Base-by-base conservation (phyloP, 2,329 filamentous ascomycete species). In the Setomelanomma holmii region DNA sequence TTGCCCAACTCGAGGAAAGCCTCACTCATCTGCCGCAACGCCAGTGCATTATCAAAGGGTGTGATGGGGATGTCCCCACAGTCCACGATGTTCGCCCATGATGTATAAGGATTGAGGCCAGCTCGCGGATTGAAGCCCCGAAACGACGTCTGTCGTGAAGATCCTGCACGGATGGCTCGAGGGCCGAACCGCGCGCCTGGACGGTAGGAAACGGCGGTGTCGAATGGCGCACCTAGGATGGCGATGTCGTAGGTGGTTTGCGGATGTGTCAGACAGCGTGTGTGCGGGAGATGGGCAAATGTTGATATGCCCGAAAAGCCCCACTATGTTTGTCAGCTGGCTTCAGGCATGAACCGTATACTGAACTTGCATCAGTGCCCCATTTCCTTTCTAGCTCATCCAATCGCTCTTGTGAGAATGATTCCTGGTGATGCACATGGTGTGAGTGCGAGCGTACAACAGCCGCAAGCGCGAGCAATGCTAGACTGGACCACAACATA, bases 61-160 rank as follows among this genome's bases (percentile, higher is more conserved):
- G 89, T 90, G 60, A 96, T 82, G 22, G 93, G 91, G 49, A 96
- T 91, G 71, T 96, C 93, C 40, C 93, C 93, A 73, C 93, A 97
- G 79, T 97, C 93, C 44, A 93, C 80, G 53, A 96, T 85, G 34
- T 79, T 86, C 1, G 90, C 89, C 89, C 89, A 93, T 48, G 84
- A 88, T 35, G 80, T 79, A 77, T 95, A 96, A 0, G 93, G 91
- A 74, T 96, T 97, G 61, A 96, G 83, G 34, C 82, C 83, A 1
- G 91, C 91, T 19, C 91, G 86, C 2, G 89, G 85, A 75, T 96
- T 96, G 82, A 89, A 92, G 68, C 89, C 89, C 36, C 91, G 85
- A 73, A 89, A 90, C 2, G 86, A 83, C 12, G 89, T 91, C 76
- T 96, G 92, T 17, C 92, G 86, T 6, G 88, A 83, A 24, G 90